Base-by-base conservation (phyloP, 371 early-diverging fungal species). In the Quaeritorhiza haematococci region DNA sequence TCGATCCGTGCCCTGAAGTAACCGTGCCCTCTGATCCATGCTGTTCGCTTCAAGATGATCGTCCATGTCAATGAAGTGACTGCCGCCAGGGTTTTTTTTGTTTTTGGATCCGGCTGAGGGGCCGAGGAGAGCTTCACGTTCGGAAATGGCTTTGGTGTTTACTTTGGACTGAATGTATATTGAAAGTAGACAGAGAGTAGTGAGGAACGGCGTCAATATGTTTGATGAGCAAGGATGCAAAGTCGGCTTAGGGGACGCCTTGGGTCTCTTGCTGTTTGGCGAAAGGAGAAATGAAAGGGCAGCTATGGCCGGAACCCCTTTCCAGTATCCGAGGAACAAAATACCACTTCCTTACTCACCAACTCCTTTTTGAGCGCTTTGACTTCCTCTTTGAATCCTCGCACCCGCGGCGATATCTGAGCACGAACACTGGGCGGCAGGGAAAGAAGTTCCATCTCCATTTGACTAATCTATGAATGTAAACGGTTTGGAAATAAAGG, bases 371-470 rank as follows among this genome's bases (percentile, higher is more conserved):
- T 85, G 53, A 90, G 42, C 46, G 79, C 82, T 34, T 90, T 90
- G 23, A 85, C 71, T 42, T 92, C 90, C 15, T 88, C 71, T 66
- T 88, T 91, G 78, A 83, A 88, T 27, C 76, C 68, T 42, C 86
- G 78, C 28, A 91, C 68, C 19, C 83, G 82, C 3, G 89, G 86
- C 54, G 86, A 84, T 3, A 90, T 75, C 41, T 84, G 84, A 35
- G 79, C 73, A 33, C 87, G 83, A 21, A 76, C 65, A 23, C 84
- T 70, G 2, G 82, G 73, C 7, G 88, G 84, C n/a, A 91, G 79
- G 45, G 89, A 86, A 23, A 84, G 63, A 7, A 91, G 75, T 66
- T 94, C 95, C 76, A 92, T 82, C 62, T 94, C 94, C 90, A 96
- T 91, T 78, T 93, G 92, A 48, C 84, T 84, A 41, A 91, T 63